Conservation (phyloP, 2,329 filamentous ascomycete genomes). For the Bipolaris oryzae region DNA sequence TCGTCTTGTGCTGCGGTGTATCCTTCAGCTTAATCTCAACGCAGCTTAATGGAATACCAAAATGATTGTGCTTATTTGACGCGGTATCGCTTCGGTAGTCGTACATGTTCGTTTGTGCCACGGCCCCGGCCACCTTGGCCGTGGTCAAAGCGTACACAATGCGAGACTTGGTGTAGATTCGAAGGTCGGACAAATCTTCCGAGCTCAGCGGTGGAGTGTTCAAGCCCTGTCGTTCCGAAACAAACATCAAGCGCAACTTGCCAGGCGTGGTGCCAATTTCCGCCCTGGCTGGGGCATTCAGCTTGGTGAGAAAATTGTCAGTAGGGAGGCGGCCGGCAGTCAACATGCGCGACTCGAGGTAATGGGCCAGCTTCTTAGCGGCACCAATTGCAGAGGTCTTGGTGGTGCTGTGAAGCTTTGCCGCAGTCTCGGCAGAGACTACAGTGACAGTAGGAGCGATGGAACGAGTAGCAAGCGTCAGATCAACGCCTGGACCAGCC, state of each 20-base stretch:
- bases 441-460: conserved; percentile 83
- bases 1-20: conserved; percentile 64
- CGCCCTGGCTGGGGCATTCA: conserved; percentile 66
- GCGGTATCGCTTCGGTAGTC: conserved; percentile 71
- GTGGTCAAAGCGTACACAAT: conserved; percentile 86
- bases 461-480: conserved; percentile 73
- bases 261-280: conserved; percentile 67
- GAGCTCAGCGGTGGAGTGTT: conserved; percentile 69
- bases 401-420: conserved; percentile 69
- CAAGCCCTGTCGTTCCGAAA: conserved; percentile 73
- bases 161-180: conserved; percentile 78
- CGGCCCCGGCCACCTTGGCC: conserved; percentile 81
- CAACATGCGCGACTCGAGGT: conserved; percentile 72
- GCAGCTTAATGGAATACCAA: conserved; percentile 80
- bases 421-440: conserved; percentile 74
- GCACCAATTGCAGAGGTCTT: conserved; percentile 65
- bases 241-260: conserved; percentile 80
- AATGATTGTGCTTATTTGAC: conserved; percentile 63
- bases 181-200: conserved; percentile 75
- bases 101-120: conserved; percentile 85
- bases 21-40: conserved; percentile 79
- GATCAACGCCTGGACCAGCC: conserved; percentile 72
- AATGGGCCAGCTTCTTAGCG: conserved; percentile 71
- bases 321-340: conserved; percentile 76
- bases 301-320: conserved; percentile 65